Base-by-base conservation (phyloP, 225 moss, liverwort and hornwort species). In the Physcomitrellopsis africana region DNA sequence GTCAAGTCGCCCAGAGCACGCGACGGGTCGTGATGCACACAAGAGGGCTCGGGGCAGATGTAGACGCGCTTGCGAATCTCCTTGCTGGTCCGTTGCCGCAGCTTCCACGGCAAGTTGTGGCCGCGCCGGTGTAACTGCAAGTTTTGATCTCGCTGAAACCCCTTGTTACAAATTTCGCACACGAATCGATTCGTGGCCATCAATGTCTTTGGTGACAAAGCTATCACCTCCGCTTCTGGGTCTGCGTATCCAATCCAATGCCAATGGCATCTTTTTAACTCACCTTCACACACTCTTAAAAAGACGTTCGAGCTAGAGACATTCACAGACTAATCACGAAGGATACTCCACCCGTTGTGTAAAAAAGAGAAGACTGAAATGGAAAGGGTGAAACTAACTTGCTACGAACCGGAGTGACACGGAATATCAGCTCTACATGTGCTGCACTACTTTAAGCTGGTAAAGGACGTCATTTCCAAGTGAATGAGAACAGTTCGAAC, bases 171-270 rank as follows among this genome's bases (percentile, higher is more conserved):
- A 58, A 99, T 93, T 84, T 99, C 94, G 81, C 97, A 99, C 55
- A 89, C 92, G 79, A 99, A 99, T 80, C 94, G 91, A 87, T 99
- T 94, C 68, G 97, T 99, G 63, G 97, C 97, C 97, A 99, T 94
- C 79, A 99, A 78, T 65, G 97, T 94, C 68, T 84, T 99, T 2
- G 97, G 97, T 72, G 97, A 99, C 64, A 99, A 86, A 47, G 97
- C 93, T 56, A 99, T 89, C 63, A 99, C 97, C 87, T 99, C 93
- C 62, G 97, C 93, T 65, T 99, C 97, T 51, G 84, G 84, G 72
- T 84, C 84, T 84, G 84, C 75, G 61, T 6, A 71, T 52, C 29
- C 70, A 72, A 44, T 45, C 57, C 51, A 70, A 32, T 41, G 24
- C 8, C 55, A 37, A 58, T 67, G 58, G 41, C 48, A 79, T 57